A percentile compares a stretch with the other conserved stretches of the same genome.
Evolutionary conservation across 106 monocot species (phyloP).

Genomic region (Allium fistulosum): DNA sequence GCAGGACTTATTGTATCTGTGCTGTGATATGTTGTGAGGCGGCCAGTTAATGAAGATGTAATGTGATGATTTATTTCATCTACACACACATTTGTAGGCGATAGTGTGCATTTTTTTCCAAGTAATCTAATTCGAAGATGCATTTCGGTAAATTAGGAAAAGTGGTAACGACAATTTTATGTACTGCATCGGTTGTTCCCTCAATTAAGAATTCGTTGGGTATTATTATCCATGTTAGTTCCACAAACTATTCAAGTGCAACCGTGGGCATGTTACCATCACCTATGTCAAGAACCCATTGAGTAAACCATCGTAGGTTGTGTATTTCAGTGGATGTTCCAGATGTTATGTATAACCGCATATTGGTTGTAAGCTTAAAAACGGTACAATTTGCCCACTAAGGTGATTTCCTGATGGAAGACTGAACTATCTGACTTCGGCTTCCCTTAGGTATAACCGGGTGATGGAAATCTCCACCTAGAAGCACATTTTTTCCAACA

Average conservation of each 20-base stretch:
- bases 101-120: not conserved
- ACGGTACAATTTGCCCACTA: slow-evolving; percentile 6
- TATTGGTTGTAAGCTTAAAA: slow-evolving; percentile 7
- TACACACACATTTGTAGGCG: not conserved
- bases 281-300: slow-evolving; percentile 16
- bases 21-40: not conserved
- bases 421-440: slow-evolving; percentile 1
- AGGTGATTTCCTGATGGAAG: not conserved
- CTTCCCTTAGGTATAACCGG: slow-evolving; percentile 7
- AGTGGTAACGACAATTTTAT: not conserved
- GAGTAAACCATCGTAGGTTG: not conserved
- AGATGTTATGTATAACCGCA: not conserved
- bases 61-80: not conserved
- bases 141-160: not conserved
- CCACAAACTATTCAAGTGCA: not conserved
- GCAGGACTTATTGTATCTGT: not conserved
- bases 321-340: not conserved
- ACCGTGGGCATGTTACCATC: not conserved
- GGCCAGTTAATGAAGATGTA: not conserved
- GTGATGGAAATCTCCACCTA: slow-evolving; percentile 22
- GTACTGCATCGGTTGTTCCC: not conserved
- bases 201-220: not conserved
- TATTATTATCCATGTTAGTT: not conserved
- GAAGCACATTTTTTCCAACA: slow-evolving; percentile 5
- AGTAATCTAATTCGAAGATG: not conserved